Conservation (phyloP, 306 rosid genomes). For the Prunus salicina region DNA sequence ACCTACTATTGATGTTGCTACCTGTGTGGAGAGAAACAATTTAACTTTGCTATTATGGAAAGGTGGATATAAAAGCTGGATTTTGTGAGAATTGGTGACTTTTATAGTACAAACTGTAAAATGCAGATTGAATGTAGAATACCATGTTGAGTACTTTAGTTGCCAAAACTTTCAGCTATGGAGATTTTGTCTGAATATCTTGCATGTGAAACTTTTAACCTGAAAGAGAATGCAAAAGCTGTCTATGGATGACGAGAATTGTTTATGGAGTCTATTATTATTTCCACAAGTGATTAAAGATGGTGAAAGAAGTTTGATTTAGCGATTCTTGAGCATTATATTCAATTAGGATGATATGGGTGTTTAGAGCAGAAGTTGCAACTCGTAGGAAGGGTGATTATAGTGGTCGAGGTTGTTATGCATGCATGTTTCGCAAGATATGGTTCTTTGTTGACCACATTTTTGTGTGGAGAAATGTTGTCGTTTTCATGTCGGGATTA, state of each 20-base stretch:
- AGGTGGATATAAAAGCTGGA: not conserved
- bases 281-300: not conserved
- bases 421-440: conserved; percentile 6
- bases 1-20: conserved; percentile 6
- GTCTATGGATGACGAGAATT: not conserved
- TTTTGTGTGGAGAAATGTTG: conserved; percentile 9
- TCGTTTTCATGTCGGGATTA: conserved; percentile 11
- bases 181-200: conserved; percentile 7
- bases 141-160: not conserved
- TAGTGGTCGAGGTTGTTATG: conserved; percentile 24
- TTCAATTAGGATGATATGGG: not conserved
- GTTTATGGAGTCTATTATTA: not conserved
- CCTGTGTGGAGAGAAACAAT: not conserved
- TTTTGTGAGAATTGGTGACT: not conserved
- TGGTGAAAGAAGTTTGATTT: not conserved
- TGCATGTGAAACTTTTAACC: conserved; percentile 7
- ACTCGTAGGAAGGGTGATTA: not conserved
- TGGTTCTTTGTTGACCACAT: conserved; percentile 14
- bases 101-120: not conserved
- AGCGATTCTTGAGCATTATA: not conserved
- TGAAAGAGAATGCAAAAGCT: not conserved
- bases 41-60: not conserved
- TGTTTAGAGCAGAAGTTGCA: conserved; percentile 21
- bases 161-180: conserved; percentile 6
- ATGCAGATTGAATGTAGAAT: conserved; percentile 2